A percentile compares a stretch with the other conserved stretches of the same genome.
These are phyloP conservation scores for Leucocoprinus birnbaumii DNA, from an alignment of 768 basidiomycete species.

Conservation along the genomic window DNA sequence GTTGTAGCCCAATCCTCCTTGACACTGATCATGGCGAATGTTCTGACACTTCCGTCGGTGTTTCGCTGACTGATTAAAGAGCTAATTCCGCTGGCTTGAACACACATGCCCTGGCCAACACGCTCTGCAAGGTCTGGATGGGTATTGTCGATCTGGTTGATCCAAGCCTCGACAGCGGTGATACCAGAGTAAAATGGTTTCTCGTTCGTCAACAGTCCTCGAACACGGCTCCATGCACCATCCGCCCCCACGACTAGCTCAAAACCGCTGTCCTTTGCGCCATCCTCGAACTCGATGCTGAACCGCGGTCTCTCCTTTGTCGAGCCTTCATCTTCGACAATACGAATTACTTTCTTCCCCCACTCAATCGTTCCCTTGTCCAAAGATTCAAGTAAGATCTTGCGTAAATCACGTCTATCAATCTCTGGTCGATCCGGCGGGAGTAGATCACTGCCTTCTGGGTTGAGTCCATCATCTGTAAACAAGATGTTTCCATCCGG, in stretches of 20 bases:
- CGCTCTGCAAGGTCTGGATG: conserved; percentile 21
- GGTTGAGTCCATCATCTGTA: conserved; percentile 6
- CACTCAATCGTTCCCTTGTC: conserved; percentile 18
- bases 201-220: conserved; percentile 25
- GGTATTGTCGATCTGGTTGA: conserved; percentile 10
- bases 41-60: conserved; percentile 11
- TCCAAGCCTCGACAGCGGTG: conserved; percentile 16
- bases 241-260: conserved; percentile 26
- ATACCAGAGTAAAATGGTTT: conserved; percentile 31
- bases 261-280: conserved; percentile 12
- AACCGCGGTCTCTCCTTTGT: conserved; percentile 12
- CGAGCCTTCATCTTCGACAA: conserved; percentile 1
- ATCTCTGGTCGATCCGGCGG: conserved; percentile 21
- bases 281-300: conserved; percentile 13
- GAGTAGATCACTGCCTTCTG: neutral
- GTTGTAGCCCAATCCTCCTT: conserved; percentile 12
- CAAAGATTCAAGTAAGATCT: conserved; percentile 24
- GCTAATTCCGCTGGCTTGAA: conserved; percentile 21
- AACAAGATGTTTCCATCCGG: conserved; percentile 12
- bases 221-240: conserved; percentile 37
- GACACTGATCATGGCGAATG: conserved; percentile 9
- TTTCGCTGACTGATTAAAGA: conserved; percentile 29
- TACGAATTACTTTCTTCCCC: conserved; percentile 17
- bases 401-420: conserved; percentile 20
- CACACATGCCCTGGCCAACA: conserved; percentile 26